A percentile compares a stretch with the other conserved stretches of the same genome.
Evolutionary conservation across 345 rosid species (phyloP).

Genomic region (Boechera retrofracta): DNA sequence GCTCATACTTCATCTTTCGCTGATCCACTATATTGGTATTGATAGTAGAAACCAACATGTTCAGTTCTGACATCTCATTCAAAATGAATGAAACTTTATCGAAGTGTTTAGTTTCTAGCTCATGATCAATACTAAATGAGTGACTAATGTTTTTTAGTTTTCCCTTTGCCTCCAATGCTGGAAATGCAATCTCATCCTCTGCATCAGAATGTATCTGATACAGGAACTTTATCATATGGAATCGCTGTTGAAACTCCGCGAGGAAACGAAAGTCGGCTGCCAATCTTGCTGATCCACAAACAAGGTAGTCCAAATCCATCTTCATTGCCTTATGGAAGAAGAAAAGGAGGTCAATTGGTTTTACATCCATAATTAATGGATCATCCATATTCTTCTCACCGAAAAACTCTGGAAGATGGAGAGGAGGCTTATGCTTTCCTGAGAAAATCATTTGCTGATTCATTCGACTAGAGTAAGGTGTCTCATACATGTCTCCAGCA

Average conservation of each 20-base stretch:
- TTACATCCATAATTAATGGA: conserved; percentile 46
- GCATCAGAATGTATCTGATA: conserved; percentile 71
- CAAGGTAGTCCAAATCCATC: conserved; percentile 75
- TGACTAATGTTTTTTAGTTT: conserved; percentile 61
- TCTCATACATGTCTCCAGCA: conserved; percentile 37
- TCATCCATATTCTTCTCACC: conserved; percentile 47
- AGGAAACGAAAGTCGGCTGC: conserved; percentile 57
- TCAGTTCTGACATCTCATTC: conserved; percentile 61
- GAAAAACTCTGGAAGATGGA: conserved; percentile 43
- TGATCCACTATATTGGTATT: conserved; percentile 37
- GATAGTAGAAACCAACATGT: conserved; percentile 41
- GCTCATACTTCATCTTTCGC: conserved; percentile 45
- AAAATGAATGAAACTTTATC: conserved; percentile 59
- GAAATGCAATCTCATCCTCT: conserved; percentile 88
- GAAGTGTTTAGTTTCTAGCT: conserved; percentile 59
- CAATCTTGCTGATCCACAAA: conserved; percentile 59
- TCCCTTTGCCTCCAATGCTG: conserved; percentile 78
- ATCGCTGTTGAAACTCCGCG: conserved; percentile 58
- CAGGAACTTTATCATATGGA: conserved; percentile 56
- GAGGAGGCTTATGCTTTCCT: conserved; percentile 33
- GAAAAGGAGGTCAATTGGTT: conserved; percentile 74
- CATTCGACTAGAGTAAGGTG: conserved; percentile 56
- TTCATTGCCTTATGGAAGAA: conserved; percentile 85
- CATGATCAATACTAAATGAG: conserved; percentile 75
- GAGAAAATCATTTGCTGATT: conserved; percentile 55